These are phyloP conservation scores for Apophysomyces variabilis DNA, from an alignment of 371 early-diverging fungal genomes.

Conservation along the genomic window DNA sequence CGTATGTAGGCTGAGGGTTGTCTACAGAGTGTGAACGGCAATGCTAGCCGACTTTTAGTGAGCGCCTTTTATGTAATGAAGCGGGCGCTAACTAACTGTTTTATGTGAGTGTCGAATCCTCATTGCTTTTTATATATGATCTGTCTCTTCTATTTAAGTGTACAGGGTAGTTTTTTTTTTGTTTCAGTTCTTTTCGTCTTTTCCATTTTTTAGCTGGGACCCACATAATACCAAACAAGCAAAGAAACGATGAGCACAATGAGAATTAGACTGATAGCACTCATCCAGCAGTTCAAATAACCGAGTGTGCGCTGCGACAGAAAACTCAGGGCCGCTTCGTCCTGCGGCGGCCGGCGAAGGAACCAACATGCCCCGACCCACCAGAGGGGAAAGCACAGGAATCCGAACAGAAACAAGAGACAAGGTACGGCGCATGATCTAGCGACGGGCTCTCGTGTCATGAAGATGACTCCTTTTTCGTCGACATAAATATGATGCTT, in stretches of 20 bases:
- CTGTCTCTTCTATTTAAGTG: background rate
- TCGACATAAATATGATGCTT: constrained; percentile 7
- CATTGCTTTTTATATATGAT: no score
- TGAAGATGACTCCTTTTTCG: constrained; percentile 17
- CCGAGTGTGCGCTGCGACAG: constrained; percentile 14
- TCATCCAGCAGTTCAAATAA: constrained; percentile 24
- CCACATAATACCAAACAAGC: constrained; percentile 13
- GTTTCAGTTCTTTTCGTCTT: background rate
- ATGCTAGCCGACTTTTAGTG: no score
- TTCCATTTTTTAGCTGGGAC: background rate
- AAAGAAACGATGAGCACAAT: constrained; percentile 16
- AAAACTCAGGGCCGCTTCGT: constrained; percentile 10
- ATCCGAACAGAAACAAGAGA: constrained; percentile 20
- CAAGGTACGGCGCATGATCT: constrained; percentile 11
- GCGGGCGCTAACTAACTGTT: no score
- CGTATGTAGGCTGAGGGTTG: no score
- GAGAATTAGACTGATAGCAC: constrained; percentile 14
- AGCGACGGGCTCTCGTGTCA: background rate
- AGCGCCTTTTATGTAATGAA: no score
- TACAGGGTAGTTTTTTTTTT: background rate
- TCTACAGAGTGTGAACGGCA: no score
- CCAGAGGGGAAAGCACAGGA: constrained; percentile 21
- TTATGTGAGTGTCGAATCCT: no score
- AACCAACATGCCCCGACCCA: constrained; percentile 24
- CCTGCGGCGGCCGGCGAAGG: constrained; percentile 10